Conservation (phyloP, 139 green algal species). For the Chlorella sorokiniana region DNA sequence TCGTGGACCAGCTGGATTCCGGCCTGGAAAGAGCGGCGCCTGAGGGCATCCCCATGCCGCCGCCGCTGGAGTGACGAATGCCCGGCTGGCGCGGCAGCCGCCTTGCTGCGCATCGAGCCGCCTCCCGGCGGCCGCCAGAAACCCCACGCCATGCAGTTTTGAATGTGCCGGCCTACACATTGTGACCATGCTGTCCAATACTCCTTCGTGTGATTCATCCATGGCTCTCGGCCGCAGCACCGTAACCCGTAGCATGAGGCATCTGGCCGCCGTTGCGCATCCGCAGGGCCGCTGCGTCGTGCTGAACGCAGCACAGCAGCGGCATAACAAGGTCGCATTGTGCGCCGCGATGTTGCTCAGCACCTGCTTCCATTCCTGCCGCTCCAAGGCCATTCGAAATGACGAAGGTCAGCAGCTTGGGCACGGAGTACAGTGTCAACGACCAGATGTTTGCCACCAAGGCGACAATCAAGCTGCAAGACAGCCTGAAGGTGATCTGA, state of each 20-base stretch:
- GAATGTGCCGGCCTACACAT: too few relatives aligned
- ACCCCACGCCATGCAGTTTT: too few relatives aligned
- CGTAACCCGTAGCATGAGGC: too few relatives aligned
- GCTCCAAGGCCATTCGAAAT: neutral
- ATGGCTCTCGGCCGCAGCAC: too few relatives aligned
- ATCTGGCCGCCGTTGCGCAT: too few relatives aligned
- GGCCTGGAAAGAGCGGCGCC: neutral
- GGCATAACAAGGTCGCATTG: too few relatives aligned
- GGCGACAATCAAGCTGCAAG: conserved; percentile 6
- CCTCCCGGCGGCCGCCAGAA: too few relatives aligned
- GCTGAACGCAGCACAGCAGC: neutral
- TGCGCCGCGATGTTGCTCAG: too few relatives aligned
- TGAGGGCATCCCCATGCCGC: neutral
- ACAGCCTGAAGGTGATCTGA: conserved; percentile 4
- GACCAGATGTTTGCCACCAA: neutral
- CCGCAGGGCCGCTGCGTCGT: too few relatives aligned
- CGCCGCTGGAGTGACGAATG: neutral
- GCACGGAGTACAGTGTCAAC: neutral
- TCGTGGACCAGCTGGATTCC: neutral
- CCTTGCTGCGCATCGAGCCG: too few relatives aligned
- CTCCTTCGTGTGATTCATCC: too few relatives aligned
- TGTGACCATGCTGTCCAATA: too few relatives aligned
- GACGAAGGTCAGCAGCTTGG: neutral
- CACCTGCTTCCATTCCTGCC: neutral
- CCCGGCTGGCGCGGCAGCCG: neutral